Base-by-base conservation (phyloP, 345 rosid genomes). In the Brassica nigra region DNA sequence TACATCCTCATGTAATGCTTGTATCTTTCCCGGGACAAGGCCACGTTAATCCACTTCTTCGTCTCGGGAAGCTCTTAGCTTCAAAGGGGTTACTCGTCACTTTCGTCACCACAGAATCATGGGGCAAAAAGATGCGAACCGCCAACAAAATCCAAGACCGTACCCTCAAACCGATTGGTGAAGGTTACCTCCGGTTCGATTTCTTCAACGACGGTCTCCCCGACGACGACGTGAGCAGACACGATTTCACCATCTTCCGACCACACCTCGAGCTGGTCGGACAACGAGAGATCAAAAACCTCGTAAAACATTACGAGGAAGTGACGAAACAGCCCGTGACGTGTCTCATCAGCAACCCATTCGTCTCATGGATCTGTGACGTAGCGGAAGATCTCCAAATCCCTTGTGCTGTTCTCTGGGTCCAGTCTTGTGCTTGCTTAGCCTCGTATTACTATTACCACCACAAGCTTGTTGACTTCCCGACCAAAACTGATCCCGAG, bases 391-490 rank as follows among this genome's bases (percentile, higher is more conserved):
- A 78, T 62, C 86, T 92, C 1, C 89, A 88, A 55, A 75, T 94
- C 70, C 97, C 98, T 16, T 90, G 90, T 18, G 97, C 97, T 1
- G 76, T 92, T 83, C 93, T 94, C 1, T 94, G 97, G 98, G 93
- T 94, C 10, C 97, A 94, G 42, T 92, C 98, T 5, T 91, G 92
- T 6, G 97, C 95, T 0, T 88, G 90, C 75, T 92, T 94, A 34
- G 80, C 92, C 0, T 75, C 90, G 11, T 94, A 94, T 73, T 94
- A 91, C 62, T 86, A 91, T 82, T 92, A 80, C 80, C 76, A 72
- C 73, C 88, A 89, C 47, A 77, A 80, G 4, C 80, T 86, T 20
- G 87, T 81, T 15, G 74, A 83, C 0, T 94, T 94, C 74, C 98
- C 98, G 2, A 84, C 37, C 0, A 81, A 89, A 75, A 62, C 76